phyloP scores from a whole-genome alignment of 345 rosid species.

The Salix dunnii region DNA sequence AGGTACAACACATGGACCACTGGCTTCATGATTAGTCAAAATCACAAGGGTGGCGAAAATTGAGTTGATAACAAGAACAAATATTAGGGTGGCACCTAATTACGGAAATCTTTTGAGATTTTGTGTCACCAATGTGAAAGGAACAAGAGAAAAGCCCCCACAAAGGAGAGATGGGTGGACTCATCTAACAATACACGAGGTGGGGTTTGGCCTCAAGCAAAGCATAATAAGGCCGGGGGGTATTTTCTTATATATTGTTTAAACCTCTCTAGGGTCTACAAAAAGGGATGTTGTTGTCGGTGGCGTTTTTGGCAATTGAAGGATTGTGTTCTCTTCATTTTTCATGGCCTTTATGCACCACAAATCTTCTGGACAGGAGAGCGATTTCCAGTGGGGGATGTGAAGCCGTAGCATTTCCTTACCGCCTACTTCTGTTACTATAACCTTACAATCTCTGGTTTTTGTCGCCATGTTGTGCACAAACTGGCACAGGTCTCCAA shows the following conservation, averaged over 20 bases:
- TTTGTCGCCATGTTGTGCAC: slow-evolving; percentile 64
- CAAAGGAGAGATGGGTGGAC: slow-evolving; percentile 20
- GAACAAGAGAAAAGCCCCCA: slow-evolving; percentile 40
- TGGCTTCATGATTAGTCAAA: slow-evolving; percentile 28
- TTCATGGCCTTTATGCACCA: slow-evolving; percentile 79
- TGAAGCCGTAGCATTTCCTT: slow-evolving; percentile 32
- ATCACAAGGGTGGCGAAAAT: slow-evolving; percentile 24
- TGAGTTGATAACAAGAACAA: slow-evolving; percentile 31
- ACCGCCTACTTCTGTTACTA: slow-evolving; percentile 62
- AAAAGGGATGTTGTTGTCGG: slow-evolving; percentile 43
- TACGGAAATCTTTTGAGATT: slow-evolving; percentile 56
- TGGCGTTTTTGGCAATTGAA: slow-evolving; percentile 30
- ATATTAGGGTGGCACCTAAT: slow-evolving; percentile 55
- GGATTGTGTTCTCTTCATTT: slow-evolving; percentile 25
- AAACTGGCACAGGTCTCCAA: slow-evolving; percentile 47
- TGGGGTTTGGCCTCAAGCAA: slow-evolving; percentile 17
- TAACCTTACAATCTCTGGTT: slow-evolving; percentile 45
- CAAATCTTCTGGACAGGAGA: slow-evolving; percentile 73
- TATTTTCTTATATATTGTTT: slow-evolving; percentile 6
- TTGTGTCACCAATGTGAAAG: slow-evolving; percentile 38
- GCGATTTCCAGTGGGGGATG: slow-evolving; percentile 69
- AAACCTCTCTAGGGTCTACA: slow-evolving; percentile 90
- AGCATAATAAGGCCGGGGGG: background rate
- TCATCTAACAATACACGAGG: slow-evolving; percentile 25
- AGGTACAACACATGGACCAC: slow-evolving; percentile 33